Evolutionary conservation across 2,329 filamentous ascomycete species (phyloP), one percentile per base, ranked within the genome.

Genomic region (Mycosphaerelloides madeirae): DNA sequence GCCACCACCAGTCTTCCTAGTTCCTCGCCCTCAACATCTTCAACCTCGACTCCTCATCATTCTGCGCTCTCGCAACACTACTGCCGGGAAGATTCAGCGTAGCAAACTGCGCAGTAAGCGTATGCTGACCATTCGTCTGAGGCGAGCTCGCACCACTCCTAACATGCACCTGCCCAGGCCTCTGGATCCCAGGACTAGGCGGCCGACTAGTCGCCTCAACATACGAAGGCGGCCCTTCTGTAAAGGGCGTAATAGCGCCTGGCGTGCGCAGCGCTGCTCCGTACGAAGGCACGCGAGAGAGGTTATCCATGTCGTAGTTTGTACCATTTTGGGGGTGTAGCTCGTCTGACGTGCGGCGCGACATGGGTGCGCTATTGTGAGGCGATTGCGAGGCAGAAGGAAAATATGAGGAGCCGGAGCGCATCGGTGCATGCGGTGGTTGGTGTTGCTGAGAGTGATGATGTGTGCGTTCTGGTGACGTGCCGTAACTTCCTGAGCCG

Each of bases 281-380:
- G 53, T 77, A 77, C 37, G 70, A 74, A 7, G 74, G 74, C 1
- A 74, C 74, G 29, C 72, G 68, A 3, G 66, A 62, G 1, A 77
- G 63, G 25, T 65, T 66, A 31, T 68, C 66, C 64, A 75, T 67
- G 55, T 76, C 69, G 53, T 68, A 73, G 39, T 66, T 62, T n/a
- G n/a, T n/a, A n/a, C n/a, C n/a, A 25, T 42, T 38, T 16, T 48
- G 42, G 29, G 52, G 36, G 22, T 55, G 53, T n/a, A 55, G 42
- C 9, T 67, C 64, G 46, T 58, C 58, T 1, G 64, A 68, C 20
- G 51, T 55, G 20, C 61, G 57, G 29, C 63, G 56, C 1, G 67
- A 68, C 14, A 61, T 47, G 6, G 58, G 57, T 31, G 51, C 55
- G 41, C 54, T 59, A 41, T 43, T 48, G 33, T 58, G 52, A 11